phyloP scores from a whole-genome alignment of 2,329 filamentous ascomycete species.

The Aspergillus fructus region DNA sequence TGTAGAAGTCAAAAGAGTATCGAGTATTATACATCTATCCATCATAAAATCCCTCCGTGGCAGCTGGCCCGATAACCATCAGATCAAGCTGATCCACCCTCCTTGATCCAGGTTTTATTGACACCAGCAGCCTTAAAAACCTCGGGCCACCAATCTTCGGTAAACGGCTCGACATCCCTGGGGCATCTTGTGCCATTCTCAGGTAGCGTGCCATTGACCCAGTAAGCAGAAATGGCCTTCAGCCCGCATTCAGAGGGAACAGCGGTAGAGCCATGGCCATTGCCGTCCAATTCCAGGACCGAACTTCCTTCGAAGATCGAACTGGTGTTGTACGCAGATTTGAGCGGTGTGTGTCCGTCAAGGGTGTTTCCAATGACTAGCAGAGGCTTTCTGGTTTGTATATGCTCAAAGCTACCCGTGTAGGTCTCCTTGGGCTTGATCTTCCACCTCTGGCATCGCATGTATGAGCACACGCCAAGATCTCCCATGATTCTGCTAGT shows the following conservation, averaged over 20 bases:
- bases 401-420: conserved; percentile 14
- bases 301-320: conserved; percentile 24
- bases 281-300: conserved; percentile 24
- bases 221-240: conserved; percentile 5
- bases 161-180: neutral
- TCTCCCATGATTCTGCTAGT: conserved; percentile 4
- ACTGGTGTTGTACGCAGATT: conserved; percentile 24
- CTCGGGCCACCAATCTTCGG: neutral
- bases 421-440: conserved; percentile 15
- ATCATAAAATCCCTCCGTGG: neutral
- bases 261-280: conserved; percentile 12
- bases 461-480: neutral
- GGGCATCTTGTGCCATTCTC: conserved; percentile 1
- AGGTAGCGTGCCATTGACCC: conserved; percentile 4
- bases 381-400: conserved; percentile 24
- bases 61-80: no score
- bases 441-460: conserved; percentile 12
- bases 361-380: conserved; percentile 26
- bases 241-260: conserved; percentile 2
- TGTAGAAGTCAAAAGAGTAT: neutral
- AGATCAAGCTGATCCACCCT: no score
- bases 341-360: conserved; percentile 26
- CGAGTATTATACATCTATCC: neutral
- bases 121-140: conserved; percentile 4
- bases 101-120: neutral